Conservation (phyloP, 495 filamentous ascomycete genomes). For the Endocarpon pusillum region DNA sequence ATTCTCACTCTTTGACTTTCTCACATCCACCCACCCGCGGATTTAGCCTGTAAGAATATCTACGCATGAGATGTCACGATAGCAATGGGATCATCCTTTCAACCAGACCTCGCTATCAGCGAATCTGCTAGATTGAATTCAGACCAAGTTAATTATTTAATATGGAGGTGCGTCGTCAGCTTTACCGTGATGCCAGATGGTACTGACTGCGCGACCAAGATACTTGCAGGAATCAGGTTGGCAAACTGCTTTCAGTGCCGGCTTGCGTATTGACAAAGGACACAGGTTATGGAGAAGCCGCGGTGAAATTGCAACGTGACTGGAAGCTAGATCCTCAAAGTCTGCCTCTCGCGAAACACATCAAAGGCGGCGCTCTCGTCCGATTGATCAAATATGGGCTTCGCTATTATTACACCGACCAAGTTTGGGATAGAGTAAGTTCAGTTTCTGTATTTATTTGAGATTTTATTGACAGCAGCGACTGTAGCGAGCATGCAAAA, state of each 20-base stretch:
- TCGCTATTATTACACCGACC: constrained; percentile 53
- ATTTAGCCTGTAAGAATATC: no score
- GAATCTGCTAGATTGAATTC: no score
- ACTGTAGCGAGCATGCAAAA: constrained; percentile 25
- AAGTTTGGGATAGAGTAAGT: constrained; percentile 42
- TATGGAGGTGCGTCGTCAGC: constrained; percentile 71
- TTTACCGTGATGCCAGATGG: constrained; percentile 2
- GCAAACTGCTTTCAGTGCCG: constrained; percentile 17
- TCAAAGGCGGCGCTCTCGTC: constrained; percentile 59
- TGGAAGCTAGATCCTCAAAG: constrained; percentile 59
- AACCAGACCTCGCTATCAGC: no score
- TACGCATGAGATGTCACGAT: no score
- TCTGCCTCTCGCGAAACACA: constrained; percentile 60
- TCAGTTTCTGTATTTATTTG: constrained; percentile 1
- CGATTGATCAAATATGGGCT: constrained; percentile 62
- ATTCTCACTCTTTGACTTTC: no score
- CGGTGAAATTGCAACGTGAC: constrained; percentile 64
- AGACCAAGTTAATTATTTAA: constrained; percentile 92
- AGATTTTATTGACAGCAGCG: background rate
- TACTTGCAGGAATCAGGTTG: constrained; percentile 82
- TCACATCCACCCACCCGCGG: no score
- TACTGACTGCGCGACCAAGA: constrained; percentile 30
- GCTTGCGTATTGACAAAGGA: background rate
- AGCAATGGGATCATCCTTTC: no score
- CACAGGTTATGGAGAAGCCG: constrained; percentile 46